Evolutionary conservation across 2,329 filamentous ascomycete species (phyloP), one percentile per base, ranked within the genome.

Genomic region (Talaromyces sp.): DNA sequence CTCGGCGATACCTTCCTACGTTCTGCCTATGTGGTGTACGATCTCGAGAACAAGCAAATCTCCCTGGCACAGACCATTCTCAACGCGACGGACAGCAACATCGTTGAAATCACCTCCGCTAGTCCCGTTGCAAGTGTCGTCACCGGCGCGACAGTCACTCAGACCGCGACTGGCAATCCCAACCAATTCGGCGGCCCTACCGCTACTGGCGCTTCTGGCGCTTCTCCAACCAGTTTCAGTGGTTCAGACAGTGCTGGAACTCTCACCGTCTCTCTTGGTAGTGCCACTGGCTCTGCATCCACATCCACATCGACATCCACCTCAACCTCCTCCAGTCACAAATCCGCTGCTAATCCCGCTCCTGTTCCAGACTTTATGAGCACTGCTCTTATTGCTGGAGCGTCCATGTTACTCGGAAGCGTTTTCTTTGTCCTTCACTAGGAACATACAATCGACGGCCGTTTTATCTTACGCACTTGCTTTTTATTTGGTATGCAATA

Each of bases 1-100:
- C 73, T 89, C 31, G 87, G 87, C n/a, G 87, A 89, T 69, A 89
- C 87, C 0, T 90, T 90, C 69, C 75, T 90, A 57, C 78, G 87
- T 40, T 87, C 84, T 19, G 87, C 87, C 0, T 90, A 90, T 63
- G 80, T 89, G 17, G 87, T 90, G 9, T 89, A 88, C 69, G 86
- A 89, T 69, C 75, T 89, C 25, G 81, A 79, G 40, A 88, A 87
- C 69, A 84, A 88, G 68, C 78, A 86, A 70, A 84, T 90, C 63
- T 85, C 84, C 1, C 71, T 89, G 28, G 87, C 86, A 2, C 84
- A 86, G 70, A 86, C 85, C 31, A 80, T 78, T 53, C 85, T 84
- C 70, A 83, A 87, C 25, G 22, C 56, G 66, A 59, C 56, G 6
- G 56, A 59, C 9, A 48, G 35, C 46, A 40, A 56, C 39, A 17